Evolutionary conservation across 2,329 filamentous ascomycete genomes (phyloP), one percentile per base, ranked within the genome.

Genomic region (Lojkania enalia): DNA sequence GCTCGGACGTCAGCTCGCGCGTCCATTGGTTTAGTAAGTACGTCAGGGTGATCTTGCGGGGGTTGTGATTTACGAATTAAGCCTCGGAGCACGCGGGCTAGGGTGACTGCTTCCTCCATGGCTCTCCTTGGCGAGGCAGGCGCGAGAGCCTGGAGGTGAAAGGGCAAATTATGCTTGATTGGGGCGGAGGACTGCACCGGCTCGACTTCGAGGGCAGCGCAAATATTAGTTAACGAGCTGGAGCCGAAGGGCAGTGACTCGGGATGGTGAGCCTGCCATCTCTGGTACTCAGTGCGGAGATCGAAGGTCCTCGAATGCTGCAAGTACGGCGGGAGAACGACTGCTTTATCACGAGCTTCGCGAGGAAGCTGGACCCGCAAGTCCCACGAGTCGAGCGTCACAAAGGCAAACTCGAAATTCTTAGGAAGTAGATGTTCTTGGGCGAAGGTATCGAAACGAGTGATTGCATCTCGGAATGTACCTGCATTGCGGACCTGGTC

Each of bases 301-400:
- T 97, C 94, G 69, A 97, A 99, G 46, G 92, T 96, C 49, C 94
- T 86, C 29, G 94, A 96, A 77, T 99, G 94, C 76, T 99, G 94
- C 48, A 99, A 82, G 72, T 99, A 99, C 7, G 92, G 88, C 16
- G 94, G 94, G 25, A 99, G 83, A 39, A 97, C 94, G 31, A 97
- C 94, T 57, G 91, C 88, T 80, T 99, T 99, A 77, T 99, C 94
- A 63, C 94, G 89, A 66, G 94, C 94, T 77, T 99, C 94, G 54
- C 94, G 89, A 36, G 94, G 94, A 67, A 99, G 83, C 79, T 99
- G 94, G 46, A 99, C 94, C 60, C 94, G 90, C 49, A 99, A 84
- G 70, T 99, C 94, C 94, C 94, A 99, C 35, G 92, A 91, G 73
- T 97, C 95, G 63, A 99, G 84, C 31, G 94, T 99, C 50, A 99